Evolutionary conservation across 306 rosid genomes (phyloP).

Genomic region (Gillenia trifoliata): DNA sequence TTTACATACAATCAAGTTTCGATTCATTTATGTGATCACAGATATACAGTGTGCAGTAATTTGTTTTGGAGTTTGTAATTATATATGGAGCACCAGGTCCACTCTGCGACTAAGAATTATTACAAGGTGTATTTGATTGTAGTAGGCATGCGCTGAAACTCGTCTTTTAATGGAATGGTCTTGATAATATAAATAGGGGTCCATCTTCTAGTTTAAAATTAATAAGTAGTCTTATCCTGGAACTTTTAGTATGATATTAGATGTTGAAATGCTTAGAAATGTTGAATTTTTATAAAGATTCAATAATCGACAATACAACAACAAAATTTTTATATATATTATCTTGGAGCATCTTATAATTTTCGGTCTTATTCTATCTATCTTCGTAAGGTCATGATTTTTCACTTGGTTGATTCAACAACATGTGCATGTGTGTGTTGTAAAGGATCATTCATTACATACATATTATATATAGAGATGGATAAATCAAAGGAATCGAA

Average conservation of each 20-base stretch:
- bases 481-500: neutral
- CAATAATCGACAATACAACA: too few species aligned
- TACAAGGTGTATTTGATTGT: neutral
- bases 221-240: neutral
- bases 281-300: too few species aligned
- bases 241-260: too few species aligned
- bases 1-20: neutral
- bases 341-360: too few species aligned
- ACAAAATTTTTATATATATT: too few species aligned
- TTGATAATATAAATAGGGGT: neutral
- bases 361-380: too few species aligned
- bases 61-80: neutral
- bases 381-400: neutral
- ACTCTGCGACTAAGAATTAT: slow-evolving; percentile 2
- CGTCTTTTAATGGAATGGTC: slow-evolving; percentile 27
- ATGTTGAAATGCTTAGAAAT: too few species aligned
- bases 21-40: neutral
- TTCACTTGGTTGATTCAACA: neutral
- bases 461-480: neutral
- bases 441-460: neutral
- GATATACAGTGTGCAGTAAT: neutral
- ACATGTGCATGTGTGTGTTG: neutral
- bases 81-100: slow-evolving; percentile 3
- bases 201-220: neutral
- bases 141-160: slow-evolving; percentile 16